Evolutionary conservation across 495 filamentous ascomycete genomes (phyloP), one percentile per base, ranked within the genome.

Genomic region (Astrocystis sublimbata): DNA sequence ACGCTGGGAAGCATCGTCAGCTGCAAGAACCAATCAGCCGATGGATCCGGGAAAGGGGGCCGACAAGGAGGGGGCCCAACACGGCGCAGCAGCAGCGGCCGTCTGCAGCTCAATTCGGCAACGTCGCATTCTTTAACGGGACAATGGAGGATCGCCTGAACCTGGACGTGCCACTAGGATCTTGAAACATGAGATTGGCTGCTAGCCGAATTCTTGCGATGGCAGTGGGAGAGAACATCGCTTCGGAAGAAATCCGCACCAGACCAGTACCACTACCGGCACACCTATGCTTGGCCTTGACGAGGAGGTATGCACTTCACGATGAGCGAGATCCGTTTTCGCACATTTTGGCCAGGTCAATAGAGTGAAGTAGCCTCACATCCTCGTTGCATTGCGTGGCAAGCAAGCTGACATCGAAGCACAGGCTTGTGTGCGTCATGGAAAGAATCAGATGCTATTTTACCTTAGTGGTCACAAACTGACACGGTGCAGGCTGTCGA

Each of bases 71-170:
- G 13, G 53, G 43, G 43, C 53, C 15, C 26, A 12, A 41, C 33
- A 19, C 21, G 45, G 58, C 26, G 43, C 46, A 57, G 26, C 40
- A 57, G 24, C 24, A 35, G 36, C 40, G 45, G n/a, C n/a, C n/a
- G n/a, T n/a, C n/a, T 57, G 54, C 54, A 60, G 46, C 46, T 35
- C 33, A 46, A 60, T 21, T 35, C 36, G 45, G 35, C 35, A 42
- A 24, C 33, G 58, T 60, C 24, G 46, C 58, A 60, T 52, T 60
- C 58, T 60, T 41, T 36, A 60, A 15, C 58, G 58, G 45, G 31
- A 42, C 24, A 42, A 13, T 50, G 43, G 43, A 49, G 56, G 43
- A 59, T 50, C 21, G 33, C 50, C 13, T 28, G 24, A 28, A 21
- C 30, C 19, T 38, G 31, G 30, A 35, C 28, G n/a, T 59, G 19